These are phyloP conservation scores for Symbiotaphrina buchneri DNA, from an alignment of 495 filamentous ascomycete genomes.

Conservation along the genomic window DNA sequence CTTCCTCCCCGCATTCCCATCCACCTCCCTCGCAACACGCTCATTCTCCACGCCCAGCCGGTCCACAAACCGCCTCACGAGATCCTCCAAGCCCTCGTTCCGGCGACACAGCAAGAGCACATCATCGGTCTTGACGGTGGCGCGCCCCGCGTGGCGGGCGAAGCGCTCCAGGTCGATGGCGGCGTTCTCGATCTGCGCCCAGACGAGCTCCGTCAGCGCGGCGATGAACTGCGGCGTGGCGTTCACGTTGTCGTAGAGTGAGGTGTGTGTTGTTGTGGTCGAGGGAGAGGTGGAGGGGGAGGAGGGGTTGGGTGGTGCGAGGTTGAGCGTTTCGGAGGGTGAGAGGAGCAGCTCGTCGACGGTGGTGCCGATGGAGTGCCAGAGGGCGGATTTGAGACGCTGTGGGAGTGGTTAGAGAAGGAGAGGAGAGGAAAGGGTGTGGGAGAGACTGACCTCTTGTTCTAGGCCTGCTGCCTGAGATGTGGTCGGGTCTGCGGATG, in stretches of 20 bases:
- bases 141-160: slow-evolving; percentile 67
- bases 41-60: slow-evolving; percentile 23
- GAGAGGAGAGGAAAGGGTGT: no score
- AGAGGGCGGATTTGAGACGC: slow-evolving; percentile 86
- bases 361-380: slow-evolving; percentile 72
- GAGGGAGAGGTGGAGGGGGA: no score
- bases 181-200: slow-evolving; percentile 66
- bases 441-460: no score
- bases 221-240: slow-evolving; percentile 92
- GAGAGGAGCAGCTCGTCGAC: no score
- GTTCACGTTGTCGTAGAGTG: slow-evolving; percentile 49
- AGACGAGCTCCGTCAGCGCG: slow-evolving; percentile 77
- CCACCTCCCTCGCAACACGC: no score
- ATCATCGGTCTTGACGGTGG: slow-evolving; percentile 61
- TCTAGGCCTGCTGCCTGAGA: no score
- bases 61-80: slow-evolving; percentile 46
- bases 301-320: no score
- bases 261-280: no score
- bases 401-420: no score
- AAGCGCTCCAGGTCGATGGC: slow-evolving; percentile 63
- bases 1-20: no score
- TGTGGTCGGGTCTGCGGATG: no score
- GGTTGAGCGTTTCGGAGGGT: no score
- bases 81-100: slow-evolving; percentile 60
- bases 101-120: slow-evolving; percentile 69